Evolutionary conservation across 176 grass and related monocot genomes (phyloP).

Genomic region (Hsuehochloa calcarea): DNA sequence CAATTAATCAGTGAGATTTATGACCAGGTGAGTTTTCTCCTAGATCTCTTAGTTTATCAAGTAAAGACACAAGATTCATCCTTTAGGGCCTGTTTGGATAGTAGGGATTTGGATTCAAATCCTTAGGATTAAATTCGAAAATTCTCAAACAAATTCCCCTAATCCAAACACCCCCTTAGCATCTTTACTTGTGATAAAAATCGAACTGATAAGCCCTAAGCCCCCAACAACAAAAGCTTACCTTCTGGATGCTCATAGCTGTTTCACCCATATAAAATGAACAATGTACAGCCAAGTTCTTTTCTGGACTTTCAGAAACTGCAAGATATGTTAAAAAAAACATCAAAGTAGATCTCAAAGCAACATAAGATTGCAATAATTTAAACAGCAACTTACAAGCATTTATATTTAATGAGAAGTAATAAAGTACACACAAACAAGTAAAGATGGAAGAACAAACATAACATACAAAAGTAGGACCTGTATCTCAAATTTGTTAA

Average conservation of each 20-base stretch:
- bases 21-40: not conserved
- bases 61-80: not conserved
- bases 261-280: constrained; percentile 99
- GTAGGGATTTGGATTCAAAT: not conserved
- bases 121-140: not conserved
- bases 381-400: not conserved
- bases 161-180: not conserved
- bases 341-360: not conserved
- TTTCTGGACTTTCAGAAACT: constrained; percentile 90
- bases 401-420: not conserved
- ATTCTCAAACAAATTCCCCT: not conserved
- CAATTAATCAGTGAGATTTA: not conserved
- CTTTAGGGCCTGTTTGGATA: not conserved
- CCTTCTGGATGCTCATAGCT: constrained; percentile 95
- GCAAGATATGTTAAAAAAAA: constrained; percentile 38
- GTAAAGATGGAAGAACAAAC: not conserved
- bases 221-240: constrained; percentile 29
- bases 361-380: constrained; percentile 2
- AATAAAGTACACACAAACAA: not conserved
- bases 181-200: not conserved
- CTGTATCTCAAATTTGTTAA: not conserved
- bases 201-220: constrained; percentile 3
- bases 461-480: constrained; percentile 1
- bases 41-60: not conserved
- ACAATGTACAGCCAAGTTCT: constrained; percentile 77